Conservation (phyloP, 2,329 filamentous ascomycete species). For the Trichoderma lentiforme region DNA sequence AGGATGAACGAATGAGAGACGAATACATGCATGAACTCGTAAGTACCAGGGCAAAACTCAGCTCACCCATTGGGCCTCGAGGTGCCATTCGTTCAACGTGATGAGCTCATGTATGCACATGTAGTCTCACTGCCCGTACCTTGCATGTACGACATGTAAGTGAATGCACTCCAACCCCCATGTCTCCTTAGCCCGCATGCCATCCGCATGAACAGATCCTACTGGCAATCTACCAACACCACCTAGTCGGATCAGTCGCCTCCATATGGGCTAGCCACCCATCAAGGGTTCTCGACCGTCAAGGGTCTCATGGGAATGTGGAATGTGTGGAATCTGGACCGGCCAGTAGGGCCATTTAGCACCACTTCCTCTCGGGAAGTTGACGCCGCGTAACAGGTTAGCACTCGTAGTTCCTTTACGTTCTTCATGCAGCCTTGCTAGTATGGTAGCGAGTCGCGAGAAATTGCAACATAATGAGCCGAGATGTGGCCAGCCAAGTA, state of each 20-base stretch:
- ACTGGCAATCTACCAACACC: not conserved
- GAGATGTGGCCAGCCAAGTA: not conserved
- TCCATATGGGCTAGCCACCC: not conserved
- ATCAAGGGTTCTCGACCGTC: not conserved
- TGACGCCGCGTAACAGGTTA: not conserved
- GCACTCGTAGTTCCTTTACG: not conserved
- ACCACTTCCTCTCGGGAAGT: not conserved
- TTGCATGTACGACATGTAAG: not conserved
- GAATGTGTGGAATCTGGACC: not conserved
- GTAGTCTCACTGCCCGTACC: not conserved
- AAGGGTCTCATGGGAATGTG: not conserved
- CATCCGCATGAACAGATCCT: slow-evolving; percentile 10
- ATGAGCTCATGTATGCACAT: not conserved
- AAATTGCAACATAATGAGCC: not conserved
- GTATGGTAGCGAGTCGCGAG: not conserved
- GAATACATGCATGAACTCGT: not conserved
- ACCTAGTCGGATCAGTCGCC: not conserved
- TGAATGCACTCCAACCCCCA: not conserved
- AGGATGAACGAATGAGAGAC: accelerated
- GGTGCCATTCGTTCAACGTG: not conserved
- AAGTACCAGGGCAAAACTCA: not conserved
- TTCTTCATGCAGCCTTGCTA: not conserved
- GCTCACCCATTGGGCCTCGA: not conserved
- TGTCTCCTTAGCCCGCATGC: not conserved
- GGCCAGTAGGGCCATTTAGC: not conserved